Base-by-base conservation (phyloP, 2,329 filamentous ascomycete species). In the Aspergillus sp. region DNA sequence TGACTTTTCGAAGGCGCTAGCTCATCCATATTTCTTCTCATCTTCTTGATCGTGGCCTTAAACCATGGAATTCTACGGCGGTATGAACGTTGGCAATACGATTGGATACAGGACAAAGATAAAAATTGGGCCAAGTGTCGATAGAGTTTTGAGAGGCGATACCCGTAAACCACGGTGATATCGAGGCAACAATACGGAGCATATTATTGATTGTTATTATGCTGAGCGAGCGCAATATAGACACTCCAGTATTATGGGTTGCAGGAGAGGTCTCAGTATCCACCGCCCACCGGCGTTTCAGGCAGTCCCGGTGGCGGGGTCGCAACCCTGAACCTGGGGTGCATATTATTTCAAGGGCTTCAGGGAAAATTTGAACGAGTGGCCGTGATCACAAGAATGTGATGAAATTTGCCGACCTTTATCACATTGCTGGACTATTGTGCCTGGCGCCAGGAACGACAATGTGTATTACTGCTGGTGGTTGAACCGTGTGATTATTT, bases 11-110 rank as follows among this genome's bases (percentile, higher is more conserved):
- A 33, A 71, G 68, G 68, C 61, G 40, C 52, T 71, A 33, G 45
- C 54, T 9, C 68, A 71, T 57, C 60, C 65, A n/a, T 71, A 65
- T 52, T 61, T 69, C 42, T 61, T 57, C 6, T 27, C 28, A 38
- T 28, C 33, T 6, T 44, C 36, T 8, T 32, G 4, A 7, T 19
- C 19, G 19, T 19, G 19, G 2, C 19, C 19, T 19, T 19, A 2
- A 19, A 19, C 19, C 19, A 7, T 39, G 36, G 36, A 19, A 38
- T 19, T 32, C 36, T 28, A 9, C 36, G 36, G 27, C 8, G 5
- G 7, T 7, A 39, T 8, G 36, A 9, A 39, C 5, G 19, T 12
- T 6, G 34, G 4, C 32, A 34, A 26, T 36, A 39, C 19, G 19
- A 26, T 19, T 39, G 19, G 36, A 26, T 32, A 32, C 30, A 2